Evolutionary conservation across 306 rosid genomes (phyloP), one percentile per base, ranked within the genome.

Genomic region (Quercus gilva): DNA sequence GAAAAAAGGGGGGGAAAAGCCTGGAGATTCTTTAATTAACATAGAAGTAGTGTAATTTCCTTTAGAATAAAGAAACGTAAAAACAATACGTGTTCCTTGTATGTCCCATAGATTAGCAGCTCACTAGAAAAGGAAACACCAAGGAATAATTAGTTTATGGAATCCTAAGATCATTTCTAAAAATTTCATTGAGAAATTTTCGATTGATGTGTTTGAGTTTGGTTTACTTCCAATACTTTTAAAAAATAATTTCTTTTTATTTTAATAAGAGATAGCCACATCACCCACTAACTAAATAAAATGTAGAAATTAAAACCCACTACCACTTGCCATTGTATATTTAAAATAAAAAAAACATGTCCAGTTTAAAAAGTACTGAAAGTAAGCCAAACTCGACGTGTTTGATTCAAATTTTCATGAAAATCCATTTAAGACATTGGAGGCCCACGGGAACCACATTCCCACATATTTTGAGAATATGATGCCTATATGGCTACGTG

Each of bases 171-270:
- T 64, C 14, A 64, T 29, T 64, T 29, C 20, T 13, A 61, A 29
- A 49, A 49, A 10, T 49, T n/a, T 64, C 70, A 64, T 21, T 41
- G 45, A 41, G 11, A 21, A 59, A 11, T 10, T 49, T 45, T 49
- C 0, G 0, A 49, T 49, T 49, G 15, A 1, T 49, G 53, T 12
- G 53, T 49, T 49, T 3, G 3, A 2, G 12, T 41, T 37, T 8
- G 12, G 45, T 3, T 41, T 41, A 41, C 12, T 0, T 41, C 1
- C 0, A 0, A 41, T 41, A 41, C 1, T 41, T 41, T 41, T 8
- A 0, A 7, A 8, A 41, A 8, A 1, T 0, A 41, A 2, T 41
- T 0, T 41, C 45, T 0, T 41, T 41, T 41, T 41, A 8, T 8
- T 41, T 41, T 41, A 41, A 41, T 2, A 0, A 8, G 3, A 41